Base-by-base conservation (phyloP, 2,329 filamentous ascomycete species). In the Fusarium keratoplasticum region DNA sequence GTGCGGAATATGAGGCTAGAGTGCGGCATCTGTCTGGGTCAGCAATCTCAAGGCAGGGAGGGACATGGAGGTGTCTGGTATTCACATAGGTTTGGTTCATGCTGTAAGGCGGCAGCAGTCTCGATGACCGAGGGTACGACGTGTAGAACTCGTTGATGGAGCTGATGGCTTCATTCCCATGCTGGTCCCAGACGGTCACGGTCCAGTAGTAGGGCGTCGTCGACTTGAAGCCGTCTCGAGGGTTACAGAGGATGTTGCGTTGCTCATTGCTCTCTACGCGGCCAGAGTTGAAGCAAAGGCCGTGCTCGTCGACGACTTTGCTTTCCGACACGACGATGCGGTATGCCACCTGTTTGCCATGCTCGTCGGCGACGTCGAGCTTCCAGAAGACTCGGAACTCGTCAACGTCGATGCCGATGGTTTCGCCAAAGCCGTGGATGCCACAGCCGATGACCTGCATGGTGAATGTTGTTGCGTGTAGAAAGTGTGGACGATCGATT, bases 1-100 rank as follows among this genome's bases (percentile, higher is more conserved):
- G 82, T 81, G 31, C 82, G 80, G 65, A 84, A 84, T 64, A 84
- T 84, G 14, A 84, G 77, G 38, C 82, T 83, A 6, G 80, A 80
- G 63, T 84, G 82, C 11, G 82, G 83, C 82, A 84, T 84, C 78
- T 79, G 38, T 44, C 11, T n/a, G 2, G 2, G 57, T 64, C 20
- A 44, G 20, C 11, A 44, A 44, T 22, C 11, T 7, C 40, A 22
- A 22, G 40, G 40, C 11, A 22, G 40, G 11, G n/a, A 13, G 40
- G 40, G 8, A 8, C 35, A 31, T 31, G 29, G 29, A 10, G 36
- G 36, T 9, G 18, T 14, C 22, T 44, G 20, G 40, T 44, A 8
- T 4, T 44, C 40, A 44, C 40, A 68, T 84, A 84, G 20, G 80
- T 83, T 61, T 84, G 82, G 60, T 84, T 84, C 82, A 84, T 84